Conservation (phyloP, 2,329 filamentous ascomycete species). For the Alternaria sp. region DNA sequence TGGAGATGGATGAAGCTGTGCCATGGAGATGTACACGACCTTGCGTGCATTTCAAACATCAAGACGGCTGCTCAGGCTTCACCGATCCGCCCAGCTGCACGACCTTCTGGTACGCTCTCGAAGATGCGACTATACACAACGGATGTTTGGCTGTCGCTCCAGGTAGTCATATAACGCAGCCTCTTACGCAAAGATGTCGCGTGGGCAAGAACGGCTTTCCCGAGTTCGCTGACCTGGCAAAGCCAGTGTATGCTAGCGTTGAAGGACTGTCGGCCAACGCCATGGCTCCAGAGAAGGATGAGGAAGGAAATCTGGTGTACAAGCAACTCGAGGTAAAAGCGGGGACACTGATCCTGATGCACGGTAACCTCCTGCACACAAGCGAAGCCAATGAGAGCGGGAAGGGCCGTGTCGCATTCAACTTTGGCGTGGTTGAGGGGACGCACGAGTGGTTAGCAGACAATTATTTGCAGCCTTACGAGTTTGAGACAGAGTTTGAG, state of each 20-base stretch:
- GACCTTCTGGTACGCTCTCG: not conserved
- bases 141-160: not conserved
- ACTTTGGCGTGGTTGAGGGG: not conserved
- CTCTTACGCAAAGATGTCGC: not conserved
- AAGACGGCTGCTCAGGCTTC: too few relatives aligned
- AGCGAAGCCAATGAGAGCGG: not conserved
- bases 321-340: not conserved
- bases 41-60: too few relatives aligned
- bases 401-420: not conserved
- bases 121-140: not conserved
- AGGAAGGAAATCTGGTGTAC: not conserved
- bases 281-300: too few relatives aligned
- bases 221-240: rapidly evolving
- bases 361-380: not conserved
- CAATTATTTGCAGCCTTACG: not conserved
- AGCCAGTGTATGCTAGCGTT: not conserved
- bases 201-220: rapidly evolving
- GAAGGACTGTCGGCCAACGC: too few relatives aligned
- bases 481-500: not conserved
- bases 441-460: not conserved
- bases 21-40: too few relatives aligned
- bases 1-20: too few relatives aligned
- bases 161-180: not conserved
- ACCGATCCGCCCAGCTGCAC: too few relatives aligned
- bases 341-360: not conserved